Conservation (phyloP, 164 flowering plant genomes). For the Amborella trichopoda region DNA sequence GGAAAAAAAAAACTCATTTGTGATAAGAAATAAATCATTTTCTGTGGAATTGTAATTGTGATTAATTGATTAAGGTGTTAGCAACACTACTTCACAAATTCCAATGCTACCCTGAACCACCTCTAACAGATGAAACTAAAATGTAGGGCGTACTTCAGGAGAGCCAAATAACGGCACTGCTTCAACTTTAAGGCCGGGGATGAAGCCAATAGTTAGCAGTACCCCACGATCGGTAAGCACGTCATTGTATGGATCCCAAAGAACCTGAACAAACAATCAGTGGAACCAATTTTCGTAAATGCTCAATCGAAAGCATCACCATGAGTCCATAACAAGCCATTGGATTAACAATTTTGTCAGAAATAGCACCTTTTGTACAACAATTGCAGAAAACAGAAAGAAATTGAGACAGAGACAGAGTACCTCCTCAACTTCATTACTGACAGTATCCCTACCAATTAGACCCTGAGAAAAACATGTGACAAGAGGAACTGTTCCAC, state of each 20-base stretch:
- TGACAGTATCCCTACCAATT: constrained; percentile 42
- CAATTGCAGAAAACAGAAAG: background rate
- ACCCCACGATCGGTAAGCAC: constrained; percentile 19
- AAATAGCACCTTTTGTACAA: background rate
- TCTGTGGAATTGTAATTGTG: no score
- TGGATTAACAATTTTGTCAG: no score
- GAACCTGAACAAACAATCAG: background rate
- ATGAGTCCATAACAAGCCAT: no score
- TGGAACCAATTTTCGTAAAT: no score
- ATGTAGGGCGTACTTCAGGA: constrained; percentile 21
- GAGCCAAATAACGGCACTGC: constrained; percentile 24
- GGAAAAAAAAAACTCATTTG: no score
- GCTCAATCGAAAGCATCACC: no score
- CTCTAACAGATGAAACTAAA: no score
- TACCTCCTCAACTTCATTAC: constrained; percentile 47
- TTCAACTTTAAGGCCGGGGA: constrained; percentile 60
- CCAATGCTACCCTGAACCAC: no score
- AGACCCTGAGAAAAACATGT: constrained; percentile 33
- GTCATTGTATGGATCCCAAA: background rate
- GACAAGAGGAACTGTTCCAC: constrained; percentile 32
- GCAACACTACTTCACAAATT: no score
- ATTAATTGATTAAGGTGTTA: no score
- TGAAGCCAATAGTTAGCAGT: constrained; percentile 41
- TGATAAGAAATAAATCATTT: no score
- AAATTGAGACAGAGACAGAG: background rate